Conservation (phyloP, 2,329 filamentous ascomycete species). For the Fusarium nodosum region DNA sequence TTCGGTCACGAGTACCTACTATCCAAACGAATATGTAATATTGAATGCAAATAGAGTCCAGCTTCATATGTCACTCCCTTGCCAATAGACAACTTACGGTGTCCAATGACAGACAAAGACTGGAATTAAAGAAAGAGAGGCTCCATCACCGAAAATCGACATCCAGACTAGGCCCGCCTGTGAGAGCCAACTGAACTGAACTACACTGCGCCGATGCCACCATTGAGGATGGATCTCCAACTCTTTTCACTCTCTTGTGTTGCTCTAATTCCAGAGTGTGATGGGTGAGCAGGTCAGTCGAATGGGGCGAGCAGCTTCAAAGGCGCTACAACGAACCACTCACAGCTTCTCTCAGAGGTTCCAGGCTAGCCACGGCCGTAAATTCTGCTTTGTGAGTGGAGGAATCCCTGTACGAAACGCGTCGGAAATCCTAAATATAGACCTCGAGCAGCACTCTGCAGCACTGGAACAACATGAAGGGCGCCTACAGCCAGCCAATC, state of each 20-base stretch:
- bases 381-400: slow-evolving; percentile 43
- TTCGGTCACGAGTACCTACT: slow-evolving; percentile 1
- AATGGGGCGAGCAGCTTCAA: slow-evolving; percentile 31
- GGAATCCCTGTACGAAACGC: slow-evolving; percentile 48
- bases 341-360: slow-evolving; percentile 37
- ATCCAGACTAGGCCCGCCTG: slow-evolving; percentile 17
- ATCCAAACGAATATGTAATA: slow-evolving; percentile 9
- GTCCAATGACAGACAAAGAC: slow-evolving; percentile 31
- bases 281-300: slow-evolving; percentile 4
- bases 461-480: slow-evolving; percentile 41
- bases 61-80: slow-evolving; percentile 27
- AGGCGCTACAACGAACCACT: slow-evolving; percentile 46
- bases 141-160: slow-evolving; percentile 19
- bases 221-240: slow-evolving; percentile 21
- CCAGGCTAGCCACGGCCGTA: slow-evolving; percentile 41
- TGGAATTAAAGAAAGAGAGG: slow-evolving; percentile 9
- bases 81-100: slow-evolving; percentile 27
- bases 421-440: slow-evolving; percentile 54
- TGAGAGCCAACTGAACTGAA: slow-evolving; percentile 18
- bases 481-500: slow-evolving; percentile 54
- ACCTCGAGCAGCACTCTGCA: slow-evolving; percentile 41
- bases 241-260: slow-evolving; percentile 7
- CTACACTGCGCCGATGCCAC: slow-evolving; percentile 8
- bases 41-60: slow-evolving; percentile 9
- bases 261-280: slow-evolving; percentile 18